Evolutionary conservation across 140 eudicot genomes (phyloP).

Genomic region (Cichorium intybus): DNA sequence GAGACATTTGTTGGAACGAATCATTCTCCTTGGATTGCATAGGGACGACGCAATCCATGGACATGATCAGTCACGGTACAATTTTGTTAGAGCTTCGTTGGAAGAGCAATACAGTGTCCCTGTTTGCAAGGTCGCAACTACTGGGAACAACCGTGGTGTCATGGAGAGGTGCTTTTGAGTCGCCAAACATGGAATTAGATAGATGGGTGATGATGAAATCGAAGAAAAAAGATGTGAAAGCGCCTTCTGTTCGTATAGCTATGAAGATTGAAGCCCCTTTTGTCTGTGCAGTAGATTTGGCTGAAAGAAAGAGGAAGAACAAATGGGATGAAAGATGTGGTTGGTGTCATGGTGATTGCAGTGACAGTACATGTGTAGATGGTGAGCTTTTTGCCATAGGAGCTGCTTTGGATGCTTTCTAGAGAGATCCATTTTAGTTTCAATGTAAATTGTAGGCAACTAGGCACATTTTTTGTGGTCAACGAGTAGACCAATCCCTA

Average conservation of each 20-base stretch:
- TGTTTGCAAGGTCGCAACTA: slow-evolving; percentile 52
- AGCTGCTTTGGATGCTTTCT: slow-evolving; percentile 39
- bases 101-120: slow-evolving; percentile 21
- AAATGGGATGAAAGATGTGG: slow-evolving; percentile 27
- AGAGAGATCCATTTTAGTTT: too few relatives aligned
- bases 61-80: slow-evolving; percentile 38
- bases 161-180: slow-evolving; percentile 49
- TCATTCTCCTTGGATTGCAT: slow-evolving; percentile 42
- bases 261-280: slow-evolving; percentile 29
- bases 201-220: slow-evolving; percentile 41
- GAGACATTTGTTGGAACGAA: slow-evolving; percentile 44
- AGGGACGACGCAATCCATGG: slow-evolving; percentile 38
- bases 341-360: slow-evolving; percentile 19
- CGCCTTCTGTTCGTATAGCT: slow-evolving; percentile 36
- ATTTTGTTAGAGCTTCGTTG: slow-evolving; percentile 50
- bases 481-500: too few relatives aligned
- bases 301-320: background rate
- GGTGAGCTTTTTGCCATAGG: slow-evolving; percentile 26
- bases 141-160: slow-evolving; percentile 55
- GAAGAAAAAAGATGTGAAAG: slow-evolving; percentile 23
- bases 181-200: slow-evolving; percentile 13
- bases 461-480: too few relatives aligned
- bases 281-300: too few relatives aligned
- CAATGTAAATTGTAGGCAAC: too few relatives aligned
- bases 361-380: slow-evolving; percentile 6